Percentiles rank a stretch among this genome's conserved stretches.
Evolutionary conservation across 306 rosid species (phyloP).

Genomic region (Herpetospermum pedunculosum): DNA sequence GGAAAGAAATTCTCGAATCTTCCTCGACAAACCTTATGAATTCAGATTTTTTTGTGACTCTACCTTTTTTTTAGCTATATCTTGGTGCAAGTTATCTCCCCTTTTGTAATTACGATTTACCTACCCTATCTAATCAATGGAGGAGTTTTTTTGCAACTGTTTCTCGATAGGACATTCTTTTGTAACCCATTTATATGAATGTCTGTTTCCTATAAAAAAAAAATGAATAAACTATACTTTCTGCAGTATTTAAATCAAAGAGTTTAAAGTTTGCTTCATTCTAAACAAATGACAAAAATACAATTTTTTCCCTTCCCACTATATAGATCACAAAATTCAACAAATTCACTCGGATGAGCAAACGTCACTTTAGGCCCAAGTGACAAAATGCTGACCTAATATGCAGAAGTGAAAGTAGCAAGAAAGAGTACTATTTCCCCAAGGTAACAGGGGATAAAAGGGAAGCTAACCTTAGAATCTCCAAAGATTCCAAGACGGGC

Average conservation of each 20-base stretch:
- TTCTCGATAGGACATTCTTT: no score
- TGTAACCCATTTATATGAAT: no score
- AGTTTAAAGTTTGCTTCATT: not conserved
- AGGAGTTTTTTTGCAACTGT: no score
- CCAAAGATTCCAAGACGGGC: constrained; percentile 42
- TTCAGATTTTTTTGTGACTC: no score
- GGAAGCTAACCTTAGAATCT: constrained; percentile 46
- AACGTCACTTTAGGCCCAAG: not conserved
- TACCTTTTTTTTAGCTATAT: no score
- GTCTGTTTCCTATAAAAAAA: no score
- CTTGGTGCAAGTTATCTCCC: no score
- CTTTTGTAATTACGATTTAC: no score
- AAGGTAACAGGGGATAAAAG: not conserved
- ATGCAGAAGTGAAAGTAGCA: constrained; percentile 1
- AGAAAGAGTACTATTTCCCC: not conserved
- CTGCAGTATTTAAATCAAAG: not conserved
- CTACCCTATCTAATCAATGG: no score
- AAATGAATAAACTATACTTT: not conserved
- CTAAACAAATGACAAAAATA: not conserved
- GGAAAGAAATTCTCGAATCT: no score
- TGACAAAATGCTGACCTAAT: not conserved
- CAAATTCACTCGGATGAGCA: not conserved
- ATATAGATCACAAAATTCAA: not conserved
- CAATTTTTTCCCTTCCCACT: not conserved
- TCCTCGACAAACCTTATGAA: no score